A percentile compares a stretch with the other conserved stretches of the same genome.
Conservation (phyloP, 225 moss, liverwort and hornwort genomes). For the Marchantia paleacea region DNA sequence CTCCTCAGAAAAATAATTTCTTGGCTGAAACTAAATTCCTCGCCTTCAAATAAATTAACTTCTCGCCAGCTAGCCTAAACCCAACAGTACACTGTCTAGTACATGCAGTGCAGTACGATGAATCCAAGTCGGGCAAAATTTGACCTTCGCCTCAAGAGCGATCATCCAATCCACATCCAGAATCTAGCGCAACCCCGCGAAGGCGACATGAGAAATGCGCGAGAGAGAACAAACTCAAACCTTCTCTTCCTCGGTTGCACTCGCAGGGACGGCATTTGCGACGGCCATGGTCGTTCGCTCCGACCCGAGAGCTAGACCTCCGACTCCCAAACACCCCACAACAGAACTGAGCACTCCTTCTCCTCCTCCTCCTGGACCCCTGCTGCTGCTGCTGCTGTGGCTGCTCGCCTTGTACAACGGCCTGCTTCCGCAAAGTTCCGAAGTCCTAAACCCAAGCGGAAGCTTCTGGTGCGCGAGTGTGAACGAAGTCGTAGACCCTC, state of each 20-base stretch:
- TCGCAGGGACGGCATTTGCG: not conserved
- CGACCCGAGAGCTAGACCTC: not conserved
- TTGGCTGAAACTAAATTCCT: not conserved
- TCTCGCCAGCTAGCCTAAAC: not conserved
- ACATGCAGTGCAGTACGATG: not conserved
- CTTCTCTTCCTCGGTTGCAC: not conserved
- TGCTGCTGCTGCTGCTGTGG: not conserved
- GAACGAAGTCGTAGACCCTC: not conserved
- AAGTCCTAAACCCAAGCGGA: too few species aligned
- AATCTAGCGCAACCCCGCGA: not conserved
- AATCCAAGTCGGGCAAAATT: not conserved
- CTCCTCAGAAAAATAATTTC: too few species aligned
- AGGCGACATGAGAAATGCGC: not conserved
- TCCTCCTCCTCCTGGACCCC: conserved; percentile 2
- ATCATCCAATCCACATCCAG: not conserved
- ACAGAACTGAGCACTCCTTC: not conserved
- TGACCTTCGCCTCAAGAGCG: not conserved
- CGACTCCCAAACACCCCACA: not conserved
- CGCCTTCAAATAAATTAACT: not conserved
- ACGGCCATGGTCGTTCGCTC: not conserved
- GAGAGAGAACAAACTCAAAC: not conserved
- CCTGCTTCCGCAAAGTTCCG: not conserved
- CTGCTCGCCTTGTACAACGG: not conserved
- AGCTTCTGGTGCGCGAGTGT: not conserved
- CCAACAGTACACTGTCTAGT: not conserved